Evolutionary conservation across 768 basidiomycete genomes (phyloP).

Genomic region (Psilocybe azurescens): DNA sequence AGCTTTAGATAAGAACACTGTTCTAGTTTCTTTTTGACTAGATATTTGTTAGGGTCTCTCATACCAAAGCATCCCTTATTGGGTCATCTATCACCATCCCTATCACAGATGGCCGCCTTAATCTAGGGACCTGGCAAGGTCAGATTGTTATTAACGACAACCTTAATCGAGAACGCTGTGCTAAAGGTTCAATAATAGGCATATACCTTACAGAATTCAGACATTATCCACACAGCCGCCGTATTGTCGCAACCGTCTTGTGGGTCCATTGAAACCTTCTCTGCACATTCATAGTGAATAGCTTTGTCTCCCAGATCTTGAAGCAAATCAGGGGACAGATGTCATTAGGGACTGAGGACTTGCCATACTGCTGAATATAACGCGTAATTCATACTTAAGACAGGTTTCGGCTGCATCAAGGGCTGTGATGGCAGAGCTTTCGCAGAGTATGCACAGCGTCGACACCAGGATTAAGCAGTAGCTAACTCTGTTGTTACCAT

Average conservation of each 20-base stretch:
- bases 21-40: no score
- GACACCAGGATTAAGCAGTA: no score
- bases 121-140: slow-evolving; percentile 96
- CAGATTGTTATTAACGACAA: not conserved
- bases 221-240: slow-evolving; percentile 65
- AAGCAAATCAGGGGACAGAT: not conserved
- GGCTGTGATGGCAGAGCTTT: not conserved
- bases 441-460: not conserved
- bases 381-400: not conserved
- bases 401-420: not conserved
- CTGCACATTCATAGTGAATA: not conserved
- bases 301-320: slow-evolving; percentile 3
- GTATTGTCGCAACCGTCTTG: slow-evolving; percentile 84
- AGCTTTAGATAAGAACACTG: slow-evolving; percentile 26
- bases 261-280: slow-evolving; percentile 36
- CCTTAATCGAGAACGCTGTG: not conserved
- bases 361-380: not conserved
- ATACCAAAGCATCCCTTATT: slow-evolving; percentile 87
- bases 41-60: slow-evolving; percentile 68
- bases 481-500: no score
- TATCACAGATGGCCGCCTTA: slow-evolving; percentile 78
- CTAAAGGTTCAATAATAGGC: slow-evolving; percentile 42
- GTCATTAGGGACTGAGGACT: not conserved
- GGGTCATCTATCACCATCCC: slow-evolving; percentile 85
- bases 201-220: slow-evolving; percentile 92